Conservation (phyloP, 805 yeast genomes). For the Scheffersomyces ergatensis region DNA sequence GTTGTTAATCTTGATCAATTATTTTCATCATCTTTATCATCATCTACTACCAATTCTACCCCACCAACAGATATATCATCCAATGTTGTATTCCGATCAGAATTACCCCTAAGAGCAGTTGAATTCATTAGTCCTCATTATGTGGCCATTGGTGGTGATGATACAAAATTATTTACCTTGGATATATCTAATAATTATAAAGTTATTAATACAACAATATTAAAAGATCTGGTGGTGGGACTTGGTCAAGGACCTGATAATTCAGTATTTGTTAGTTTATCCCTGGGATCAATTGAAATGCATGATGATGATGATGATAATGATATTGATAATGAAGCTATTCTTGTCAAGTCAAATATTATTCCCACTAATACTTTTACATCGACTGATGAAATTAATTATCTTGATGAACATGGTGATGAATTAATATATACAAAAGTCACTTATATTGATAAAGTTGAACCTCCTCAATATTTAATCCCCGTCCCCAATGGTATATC, state of each 20-base stretch:
- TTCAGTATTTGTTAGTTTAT: conserved; percentile 28
- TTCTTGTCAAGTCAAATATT: conserved; percentile 14
- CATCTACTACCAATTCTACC: no score
- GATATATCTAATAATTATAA: conserved; percentile 18
- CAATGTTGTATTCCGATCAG: conserved; percentile 42
- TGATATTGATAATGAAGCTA: conserved; percentile 31
- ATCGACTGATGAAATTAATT: conserved; percentile 35
- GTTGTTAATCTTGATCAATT: conserved; percentile 28
- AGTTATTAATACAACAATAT: conserved; percentile 25
- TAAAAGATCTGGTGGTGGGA: conserved; percentile 41
- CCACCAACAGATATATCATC: conserved; percentile 21
- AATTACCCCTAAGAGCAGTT: conserved; percentile 38
- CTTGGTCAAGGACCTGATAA: background rate
- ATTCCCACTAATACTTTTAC: conserved; percentile 36
- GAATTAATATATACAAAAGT: conserved; percentile 26
- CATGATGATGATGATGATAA: conserved; percentile 54
- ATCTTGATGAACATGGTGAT: conserved; percentile 39
- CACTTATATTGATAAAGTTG: no score
- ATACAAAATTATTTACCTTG: conserved; percentile 47
- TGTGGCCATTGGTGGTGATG: conserved; percentile 66
- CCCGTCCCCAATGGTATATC: no score
- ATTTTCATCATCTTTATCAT: no score
- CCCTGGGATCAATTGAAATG: conserved; percentile 58
- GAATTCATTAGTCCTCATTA: conserved; percentile 46
- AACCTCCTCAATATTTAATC: no score